Conservation (phyloP, 169 alveolate species). For the Cryptosporidium xiaoi region DNA sequence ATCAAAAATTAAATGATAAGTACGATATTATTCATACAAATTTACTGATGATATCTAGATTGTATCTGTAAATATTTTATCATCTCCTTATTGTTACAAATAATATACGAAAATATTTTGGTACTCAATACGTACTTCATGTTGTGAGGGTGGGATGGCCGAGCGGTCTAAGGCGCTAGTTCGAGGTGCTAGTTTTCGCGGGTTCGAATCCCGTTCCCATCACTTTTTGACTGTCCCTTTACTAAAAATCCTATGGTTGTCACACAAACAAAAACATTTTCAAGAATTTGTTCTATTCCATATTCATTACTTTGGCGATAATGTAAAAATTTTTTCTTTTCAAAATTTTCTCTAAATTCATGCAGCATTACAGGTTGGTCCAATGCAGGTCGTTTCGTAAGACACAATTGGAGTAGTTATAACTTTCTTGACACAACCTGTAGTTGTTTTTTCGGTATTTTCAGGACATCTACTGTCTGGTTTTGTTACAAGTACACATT, state of each 20-base stretch:
- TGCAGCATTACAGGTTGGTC: constrained; percentile 73
- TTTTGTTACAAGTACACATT: constrained; percentile 67
- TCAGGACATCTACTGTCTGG: constrained; percentile 74
- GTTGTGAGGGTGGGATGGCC: constrained; percentile 74
- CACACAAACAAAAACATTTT: not conserved
- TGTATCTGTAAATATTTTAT: too few species aligned
- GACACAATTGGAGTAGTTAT: constrained; percentile 74
- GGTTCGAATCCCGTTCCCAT: constrained; percentile 78
- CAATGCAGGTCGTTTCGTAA: constrained; percentile 71
- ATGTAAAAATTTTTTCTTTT: not conserved
- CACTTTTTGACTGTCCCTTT: constrained; percentile 48
- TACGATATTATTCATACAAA: too few species aligned
- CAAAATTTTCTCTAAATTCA: not conserved
- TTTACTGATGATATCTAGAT: too few species aligned
- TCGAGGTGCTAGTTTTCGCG: constrained; percentile 78
- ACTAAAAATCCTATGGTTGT: not conserved
- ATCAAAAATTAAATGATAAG: too few species aligned
- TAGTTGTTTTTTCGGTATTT: constrained; percentile 67
- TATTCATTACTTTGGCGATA: constrained; percentile 20
- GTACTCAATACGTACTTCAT: too few species aligned
- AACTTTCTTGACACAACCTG: constrained; percentile 75
- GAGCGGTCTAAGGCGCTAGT: constrained; percentile 78
- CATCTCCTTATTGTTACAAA: too few species aligned
- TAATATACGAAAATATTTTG: too few species aligned
- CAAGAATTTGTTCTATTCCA: not conserved